Conservation (phyloP, 2,329 filamentous ascomycete genomes). For the Neurospora sp. region DNA sequence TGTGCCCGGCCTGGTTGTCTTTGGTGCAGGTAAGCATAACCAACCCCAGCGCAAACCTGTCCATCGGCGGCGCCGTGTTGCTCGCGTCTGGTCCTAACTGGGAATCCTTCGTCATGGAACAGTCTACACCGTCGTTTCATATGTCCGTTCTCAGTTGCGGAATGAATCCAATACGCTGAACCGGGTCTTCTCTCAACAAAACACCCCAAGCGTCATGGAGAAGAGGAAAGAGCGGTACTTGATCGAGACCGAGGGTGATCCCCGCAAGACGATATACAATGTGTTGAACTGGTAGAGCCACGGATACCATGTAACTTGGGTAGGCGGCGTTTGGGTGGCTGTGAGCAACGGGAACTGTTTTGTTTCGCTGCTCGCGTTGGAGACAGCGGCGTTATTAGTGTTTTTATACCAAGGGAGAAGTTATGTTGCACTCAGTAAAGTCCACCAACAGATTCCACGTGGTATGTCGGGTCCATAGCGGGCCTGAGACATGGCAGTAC, state of each 20-base stretch:
- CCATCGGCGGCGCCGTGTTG: not conserved
- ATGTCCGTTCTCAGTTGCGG: slow-evolving; percentile 11
- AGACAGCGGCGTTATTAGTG: not conserved
- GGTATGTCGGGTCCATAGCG: not conserved
- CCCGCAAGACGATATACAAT: slow-evolving; percentile 12
- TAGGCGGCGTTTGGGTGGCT: not conserved
- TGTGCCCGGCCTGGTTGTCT: slow-evolving; percentile 4
- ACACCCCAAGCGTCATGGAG: slow-evolving; percentile 10
- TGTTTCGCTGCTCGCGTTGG: not conserved
- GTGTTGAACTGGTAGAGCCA: slow-evolving; percentile 13
- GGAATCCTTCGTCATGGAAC: not conserved
- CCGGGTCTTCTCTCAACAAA: slow-evolving; percentile 13
- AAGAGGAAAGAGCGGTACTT: slow-evolving; percentile 6
- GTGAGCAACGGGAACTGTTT: not conserved
- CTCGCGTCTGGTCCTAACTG: not conserved
- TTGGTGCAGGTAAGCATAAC: slow-evolving; percentile 4
- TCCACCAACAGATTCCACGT: not conserved
- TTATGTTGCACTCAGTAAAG: not conserved
- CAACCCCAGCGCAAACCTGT: not conserved
- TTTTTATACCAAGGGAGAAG: not conserved
- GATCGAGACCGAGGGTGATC: slow-evolving; percentile 13
- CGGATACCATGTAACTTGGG: not conserved
- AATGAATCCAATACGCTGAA: slow-evolving; percentile 13
- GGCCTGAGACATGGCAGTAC: not conserved
- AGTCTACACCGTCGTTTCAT: slow-evolving; percentile 13